Base-by-base conservation (phyloP, 2,329 filamentous ascomycete species). In the Talaromyces albobiverticillius region DNA sequence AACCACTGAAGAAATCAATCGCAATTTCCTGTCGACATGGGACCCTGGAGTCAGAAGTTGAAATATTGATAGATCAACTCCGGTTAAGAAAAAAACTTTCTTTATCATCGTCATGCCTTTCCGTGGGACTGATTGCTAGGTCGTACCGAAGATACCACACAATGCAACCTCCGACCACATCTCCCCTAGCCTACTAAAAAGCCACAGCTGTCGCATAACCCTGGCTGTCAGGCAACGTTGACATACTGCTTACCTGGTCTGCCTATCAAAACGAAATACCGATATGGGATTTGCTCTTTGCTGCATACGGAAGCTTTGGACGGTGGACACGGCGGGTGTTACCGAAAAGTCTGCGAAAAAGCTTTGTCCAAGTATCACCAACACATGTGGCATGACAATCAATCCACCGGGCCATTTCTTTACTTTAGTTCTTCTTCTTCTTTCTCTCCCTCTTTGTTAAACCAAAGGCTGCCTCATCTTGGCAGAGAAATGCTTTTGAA, bases 391-490 rank as follows among this genome's bases (percentile, higher is more conserved):
- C 47, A 50, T 40, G 46, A 26, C 36, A 31, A 50, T 26, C 47
- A 34, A 51, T 51, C 38, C 18, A 9, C 48, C 10, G 8, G 14
- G 26, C 26, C 31, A 13, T 50, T 32, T 38, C 46, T 48, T 48
- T 38, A 36, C 13, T 38, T 25, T 14, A 22, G 14, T 34, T 34
- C 13, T 20, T 41, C 25, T 50, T 25, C 32, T 34, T 51, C n/a
- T n/a, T n/a, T n/a, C n/a, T n/a, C n/a, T n/a, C n/a, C n/a, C n/a
- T 51, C 38, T 43, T 51, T 51, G 38, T 51, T 51, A 18, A 51
- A 31, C 26, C 29, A 42, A 9, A 40, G 34, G 9, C 18, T 38
- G 34, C 36, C 18, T 40, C 9, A 20, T 40, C 36, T 40, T 40
- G 36, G 36, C 18, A 36, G 4, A 40, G 8, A 40, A 9, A 20